Conservation (phyloP, 805 yeast genomes). For the Peterozyma toletana region DNA sequence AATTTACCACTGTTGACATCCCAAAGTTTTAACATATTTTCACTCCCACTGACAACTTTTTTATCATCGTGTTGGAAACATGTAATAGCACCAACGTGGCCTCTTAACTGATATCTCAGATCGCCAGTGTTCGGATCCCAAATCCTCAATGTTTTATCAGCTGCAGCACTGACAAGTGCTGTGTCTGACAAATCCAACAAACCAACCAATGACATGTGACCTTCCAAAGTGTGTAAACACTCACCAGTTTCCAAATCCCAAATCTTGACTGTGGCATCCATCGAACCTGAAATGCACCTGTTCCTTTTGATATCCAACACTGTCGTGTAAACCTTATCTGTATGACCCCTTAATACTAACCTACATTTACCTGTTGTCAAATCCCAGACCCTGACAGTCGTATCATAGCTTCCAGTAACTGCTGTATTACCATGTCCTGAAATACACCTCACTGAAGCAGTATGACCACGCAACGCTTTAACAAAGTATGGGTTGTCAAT, state of each 20-base stretch:
- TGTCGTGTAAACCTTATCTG: constrained; percentile 83
- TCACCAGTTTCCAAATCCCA: constrained; percentile 85
- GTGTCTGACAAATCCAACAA: constrained; percentile 70
- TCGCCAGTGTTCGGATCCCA: constrained; percentile 85
- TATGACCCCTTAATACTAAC: constrained; percentile 74
- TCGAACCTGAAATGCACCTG: constrained; percentile 83
- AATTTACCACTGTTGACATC: constrained; percentile 72
- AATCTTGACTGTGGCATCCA: constrained; percentile 81
- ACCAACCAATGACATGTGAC: constrained; percentile 89
- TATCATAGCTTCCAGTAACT: constrained; percentile 87
- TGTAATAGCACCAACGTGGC: constrained; percentile 83
- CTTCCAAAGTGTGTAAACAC: constrained; percentile 63
- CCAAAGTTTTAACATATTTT: constrained; percentile 82
- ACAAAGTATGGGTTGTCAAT: constrained; percentile 56
- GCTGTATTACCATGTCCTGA: constrained; percentile 79
- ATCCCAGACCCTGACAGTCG: constrained; percentile 90
- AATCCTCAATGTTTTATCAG: constrained; percentile 83
- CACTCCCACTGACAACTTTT: constrained; percentile 83
- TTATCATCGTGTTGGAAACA: constrained; percentile 88
- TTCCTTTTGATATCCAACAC: constrained; percentile 69
- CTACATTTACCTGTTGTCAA: constrained; percentile 66
- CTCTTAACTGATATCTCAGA: constrained; percentile 62
- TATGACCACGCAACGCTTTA: constrained; percentile 66
- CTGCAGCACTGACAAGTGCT: constrained; percentile 87
- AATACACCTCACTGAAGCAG: constrained; percentile 78